phyloP scores from a whole-genome alignment of 2,329 filamentous ascomycete genomes.

The Fusarium anthophilum region DNA sequence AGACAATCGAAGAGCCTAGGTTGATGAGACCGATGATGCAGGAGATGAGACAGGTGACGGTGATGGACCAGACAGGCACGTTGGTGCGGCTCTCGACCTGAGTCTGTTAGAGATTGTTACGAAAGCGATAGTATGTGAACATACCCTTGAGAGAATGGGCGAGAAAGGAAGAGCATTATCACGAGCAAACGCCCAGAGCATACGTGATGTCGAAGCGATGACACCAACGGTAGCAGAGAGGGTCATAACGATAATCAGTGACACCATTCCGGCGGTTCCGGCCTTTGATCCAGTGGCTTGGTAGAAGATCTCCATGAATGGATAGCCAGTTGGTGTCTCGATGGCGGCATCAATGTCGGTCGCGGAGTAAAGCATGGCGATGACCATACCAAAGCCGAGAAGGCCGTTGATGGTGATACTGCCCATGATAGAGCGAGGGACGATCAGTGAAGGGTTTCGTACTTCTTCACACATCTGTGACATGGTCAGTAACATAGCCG shows the following conservation, averaged over 20 bases:
- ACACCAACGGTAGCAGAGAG: conserved; percentile 36
- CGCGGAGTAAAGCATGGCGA: conserved; percentile 38
- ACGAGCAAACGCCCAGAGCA: conserved; percentile 38
- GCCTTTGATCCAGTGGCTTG: conserved; percentile 34
- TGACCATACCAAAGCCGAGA: conserved; percentile 37
- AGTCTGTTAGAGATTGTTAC: too few relatives aligned
- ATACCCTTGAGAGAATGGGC: conserved; percentile 2
- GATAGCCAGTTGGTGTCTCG: conserved; percentile 32
- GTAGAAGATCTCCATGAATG: conserved; percentile 38
- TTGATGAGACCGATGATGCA: conserved; percentile 39
- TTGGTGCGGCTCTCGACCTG: conserved; percentile 28
- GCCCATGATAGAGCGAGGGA: conserved; percentile 37
- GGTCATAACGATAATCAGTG: conserved; percentile 36
- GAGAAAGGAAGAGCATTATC: conserved; percentile 37
- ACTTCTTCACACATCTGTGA: conserved; percentile 39
- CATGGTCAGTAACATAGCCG: background rate
- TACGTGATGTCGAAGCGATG: conserved; percentile 38
- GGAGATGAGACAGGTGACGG: conserved; percentile 26
- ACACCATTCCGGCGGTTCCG: conserved; percentile 31
- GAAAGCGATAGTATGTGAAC: too few relatives aligned
- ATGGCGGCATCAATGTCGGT: conserved; percentile 38
- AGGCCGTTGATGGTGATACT: conserved; percentile 34
- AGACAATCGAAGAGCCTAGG: conserved; percentile 35
- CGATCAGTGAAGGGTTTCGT: conserved; percentile 31
- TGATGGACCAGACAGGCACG: conserved; percentile 36